phyloP scores from a whole-genome alignment of 768 basidiomycete genomes.

The Phlebiopsis flavidoalba region DNA sequence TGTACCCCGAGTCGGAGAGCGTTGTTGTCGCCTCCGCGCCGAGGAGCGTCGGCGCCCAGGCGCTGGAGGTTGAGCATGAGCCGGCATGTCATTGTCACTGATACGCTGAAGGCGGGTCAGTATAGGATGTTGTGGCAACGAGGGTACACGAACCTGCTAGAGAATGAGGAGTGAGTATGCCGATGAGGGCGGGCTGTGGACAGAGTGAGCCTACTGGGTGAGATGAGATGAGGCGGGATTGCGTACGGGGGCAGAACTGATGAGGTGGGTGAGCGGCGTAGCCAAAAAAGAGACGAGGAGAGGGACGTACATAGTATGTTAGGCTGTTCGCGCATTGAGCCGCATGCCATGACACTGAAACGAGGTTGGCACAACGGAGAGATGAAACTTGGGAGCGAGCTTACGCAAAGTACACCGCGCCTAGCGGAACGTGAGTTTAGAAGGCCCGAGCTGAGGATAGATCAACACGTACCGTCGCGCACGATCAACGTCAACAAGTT shows the following conservation, averaged over 20 bases:
- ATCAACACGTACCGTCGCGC: constrained; percentile 40
- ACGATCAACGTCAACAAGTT: constrained; percentile 36
- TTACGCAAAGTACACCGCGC: constrained; percentile 53
- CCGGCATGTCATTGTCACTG: constrained; percentile 12
- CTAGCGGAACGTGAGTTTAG: constrained; percentile 21
- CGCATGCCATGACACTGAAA: constrained; percentile 44
- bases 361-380: background rate
- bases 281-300: no score
- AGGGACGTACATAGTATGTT: constrained; percentile 30
- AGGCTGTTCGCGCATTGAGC: constrained; percentile 46
- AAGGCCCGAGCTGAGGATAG: background rate
- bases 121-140: background rate
- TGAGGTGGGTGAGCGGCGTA: background rate
- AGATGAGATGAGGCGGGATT: constrained; percentile 9
- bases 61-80: constrained; percentile 11
- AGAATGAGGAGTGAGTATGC: constrained; percentile 45
- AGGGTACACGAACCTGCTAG: constrained; percentile 36
- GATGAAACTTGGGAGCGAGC: constrained; percentile 13
- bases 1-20: background rate
- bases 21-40: background rate
- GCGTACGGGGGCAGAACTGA: constrained; percentile 21
- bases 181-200: constrained; percentile 38
- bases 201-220: background rate
- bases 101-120: background rate
- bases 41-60: background rate